Percentiles rank a stretch among this genome's conserved stretches.
Conservation (phyloP, 129 eudicot species). For the Flaveria linearis region DNA sequence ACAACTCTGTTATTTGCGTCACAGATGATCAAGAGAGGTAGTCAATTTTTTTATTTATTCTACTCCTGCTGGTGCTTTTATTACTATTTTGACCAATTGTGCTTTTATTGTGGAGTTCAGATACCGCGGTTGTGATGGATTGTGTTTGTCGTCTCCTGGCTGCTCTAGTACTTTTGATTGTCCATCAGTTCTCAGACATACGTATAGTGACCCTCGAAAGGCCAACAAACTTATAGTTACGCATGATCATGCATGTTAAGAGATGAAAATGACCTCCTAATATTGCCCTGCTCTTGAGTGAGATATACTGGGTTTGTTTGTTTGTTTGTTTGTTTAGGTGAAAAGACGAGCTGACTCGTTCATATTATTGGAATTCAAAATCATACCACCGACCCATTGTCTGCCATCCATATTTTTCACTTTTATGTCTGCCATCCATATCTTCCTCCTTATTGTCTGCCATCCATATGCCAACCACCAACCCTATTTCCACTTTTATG, state of each 20-base stretch:
- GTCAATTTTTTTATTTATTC: neutral
- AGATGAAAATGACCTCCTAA: neutral
- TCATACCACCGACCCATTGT: no score
- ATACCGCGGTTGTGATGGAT: conserved; percentile 75
- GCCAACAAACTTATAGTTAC: conserved; percentile 30
- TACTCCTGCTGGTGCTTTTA: neutral
- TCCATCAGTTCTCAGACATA: conserved; percentile 64
- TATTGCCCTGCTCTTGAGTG: no score
- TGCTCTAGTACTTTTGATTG: conserved; percentile 79
- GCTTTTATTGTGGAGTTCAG: conserved; percentile 43
- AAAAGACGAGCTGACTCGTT: conserved; percentile 85
- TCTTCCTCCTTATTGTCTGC: no score
- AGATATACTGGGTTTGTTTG: no score
- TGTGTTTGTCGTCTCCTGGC: conserved; percentile 79
- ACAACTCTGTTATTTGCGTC: conserved; percentile 49
- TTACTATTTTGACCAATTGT: conserved; percentile 1
- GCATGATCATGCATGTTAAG: neutral
- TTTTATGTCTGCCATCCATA: no score
- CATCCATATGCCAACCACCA: no score
- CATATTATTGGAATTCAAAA: no score
- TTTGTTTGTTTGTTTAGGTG: no score
- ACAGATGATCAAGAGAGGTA: conserved; percentile 88
- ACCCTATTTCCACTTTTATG: no score
- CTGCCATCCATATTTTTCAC: no score
- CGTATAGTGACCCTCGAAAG: conserved; percentile 47